These are phyloP conservation scores for Lipomyces japonicus DNA, from an alignment of 805 yeast species.

Conservation along the genomic window DNA sequence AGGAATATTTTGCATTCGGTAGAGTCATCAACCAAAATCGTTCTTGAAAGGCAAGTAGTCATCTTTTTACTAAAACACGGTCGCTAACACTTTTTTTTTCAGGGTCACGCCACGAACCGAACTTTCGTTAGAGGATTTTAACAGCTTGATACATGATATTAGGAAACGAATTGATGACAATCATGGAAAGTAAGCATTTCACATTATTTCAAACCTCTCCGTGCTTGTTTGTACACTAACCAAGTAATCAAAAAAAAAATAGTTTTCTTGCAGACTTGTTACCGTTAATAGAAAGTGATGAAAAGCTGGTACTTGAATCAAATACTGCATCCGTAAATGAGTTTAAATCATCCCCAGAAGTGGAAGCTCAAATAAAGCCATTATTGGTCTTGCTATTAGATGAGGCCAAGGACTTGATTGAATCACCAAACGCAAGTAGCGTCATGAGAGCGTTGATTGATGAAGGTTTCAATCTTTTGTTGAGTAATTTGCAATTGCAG, in stretches of 20 bases:
- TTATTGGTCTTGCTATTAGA: conserved; percentile 40
- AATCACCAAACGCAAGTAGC: conserved; percentile 41
- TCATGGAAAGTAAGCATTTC: conserved; percentile 2
- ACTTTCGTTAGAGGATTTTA: conserved; percentile 59
- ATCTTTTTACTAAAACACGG: neutral
- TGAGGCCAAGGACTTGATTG: conserved; percentile 45
- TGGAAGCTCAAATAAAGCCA: conserved; percentile 8
- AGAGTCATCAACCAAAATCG: conserved; percentile 53
- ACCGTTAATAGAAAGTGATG: conserved; percentile 26
- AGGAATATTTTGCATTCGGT: conserved; percentile 50
- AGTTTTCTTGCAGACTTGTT: conserved; percentile 10
- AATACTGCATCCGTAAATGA: conserved; percentile 10
- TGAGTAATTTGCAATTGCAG: conserved; percentile 37
- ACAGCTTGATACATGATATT: conserved; percentile 42
- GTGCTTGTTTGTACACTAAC: too few relatives aligned
- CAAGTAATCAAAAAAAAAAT: too few relatives aligned
- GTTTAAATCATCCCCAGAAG: conserved; percentile 5
- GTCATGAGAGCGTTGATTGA: conserved; percentile 43
- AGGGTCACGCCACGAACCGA: conserved; percentile 60
- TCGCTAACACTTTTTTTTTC: neutral
- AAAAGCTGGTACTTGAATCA: conserved; percentile 21
- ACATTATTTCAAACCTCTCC: too few relatives aligned
- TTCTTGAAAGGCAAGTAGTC: conserved; percentile 44
- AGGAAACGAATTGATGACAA: conserved; percentile 31
- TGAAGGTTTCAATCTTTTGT: conserved; percentile 46